A percentile compares a stretch with the other conserved stretches of the same genome.
Conservation (phyloP, 1,139 yeast genomes). For the Pichiaceae sp. region DNA sequence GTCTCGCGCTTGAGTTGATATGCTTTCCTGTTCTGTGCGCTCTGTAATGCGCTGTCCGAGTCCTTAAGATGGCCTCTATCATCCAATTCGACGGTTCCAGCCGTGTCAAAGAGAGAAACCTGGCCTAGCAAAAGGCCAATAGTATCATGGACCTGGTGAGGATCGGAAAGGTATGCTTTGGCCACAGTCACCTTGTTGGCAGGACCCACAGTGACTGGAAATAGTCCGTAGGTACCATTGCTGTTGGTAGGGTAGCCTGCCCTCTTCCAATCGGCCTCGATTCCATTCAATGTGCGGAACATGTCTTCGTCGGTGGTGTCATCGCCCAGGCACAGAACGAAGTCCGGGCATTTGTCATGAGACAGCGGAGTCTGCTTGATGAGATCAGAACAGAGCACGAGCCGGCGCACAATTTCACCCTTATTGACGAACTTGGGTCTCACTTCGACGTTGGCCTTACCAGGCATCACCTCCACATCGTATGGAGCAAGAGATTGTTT, state of each 20-base stretch:
- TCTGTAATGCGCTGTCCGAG: slow-evolving; percentile 36
- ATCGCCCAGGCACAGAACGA: slow-evolving; percentile 86
- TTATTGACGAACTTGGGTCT: slow-evolving; percentile 91
- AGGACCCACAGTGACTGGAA: slow-evolving; percentile 92
- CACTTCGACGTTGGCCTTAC: slow-evolving; percentile 95
- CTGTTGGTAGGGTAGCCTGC: slow-evolving; percentile 32
- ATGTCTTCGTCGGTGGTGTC: slow-evolving; percentile 97
- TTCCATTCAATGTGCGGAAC: slow-evolving; percentile 66
- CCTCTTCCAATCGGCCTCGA: slow-evolving; percentile 40
- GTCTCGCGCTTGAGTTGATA: no score
- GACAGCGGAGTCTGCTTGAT: slow-evolving; percentile 28
- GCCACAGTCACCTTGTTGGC: slow-evolving; percentile 87
- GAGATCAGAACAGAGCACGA: slow-evolving; percentile 50
- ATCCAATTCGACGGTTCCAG: slow-evolving; percentile 66
- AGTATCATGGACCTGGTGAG: slow-evolving; percentile 78
- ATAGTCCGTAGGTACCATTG: slow-evolving; percentile 52
- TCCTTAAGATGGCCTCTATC: slow-evolving; percentile 60
- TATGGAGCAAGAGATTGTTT: slow-evolving; percentile 45
- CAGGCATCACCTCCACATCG: slow-evolving; percentile 94
- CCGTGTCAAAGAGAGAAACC: slow-evolving; percentile 67
- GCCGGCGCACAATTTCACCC: slow-evolving; percentile 86
- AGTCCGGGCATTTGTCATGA: slow-evolving; percentile 59
- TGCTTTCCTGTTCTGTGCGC: slow-evolving; percentile 33
- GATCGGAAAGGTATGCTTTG: slow-evolving; percentile 79
- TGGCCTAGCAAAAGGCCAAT: slow-evolving; percentile 72